phyloP scores from a whole-genome alignment of 257 asterid species.

The Penstemon barbatus region DNA sequence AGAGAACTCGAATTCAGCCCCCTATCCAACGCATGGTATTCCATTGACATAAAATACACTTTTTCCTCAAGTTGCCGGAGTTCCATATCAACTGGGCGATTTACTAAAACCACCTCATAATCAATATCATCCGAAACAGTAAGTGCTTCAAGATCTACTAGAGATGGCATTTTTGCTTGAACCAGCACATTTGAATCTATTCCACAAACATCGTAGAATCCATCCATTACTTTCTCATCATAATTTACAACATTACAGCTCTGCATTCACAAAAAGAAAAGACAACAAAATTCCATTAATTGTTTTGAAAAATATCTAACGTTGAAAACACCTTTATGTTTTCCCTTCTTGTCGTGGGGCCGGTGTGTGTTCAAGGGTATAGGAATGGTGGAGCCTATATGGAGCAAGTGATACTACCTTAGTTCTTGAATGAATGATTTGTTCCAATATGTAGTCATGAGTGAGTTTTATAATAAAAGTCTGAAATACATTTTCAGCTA shows the following conservation, averaged over 20 bases:
- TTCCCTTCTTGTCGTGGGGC: background rate
- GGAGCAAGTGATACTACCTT: slow-evolving; percentile 20
- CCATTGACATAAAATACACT: slow-evolving; percentile 59
- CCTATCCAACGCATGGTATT: slow-evolving; percentile 50
- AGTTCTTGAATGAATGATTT: background rate
- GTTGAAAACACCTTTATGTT: slow-evolving; percentile 2
- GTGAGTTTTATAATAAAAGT: background rate
- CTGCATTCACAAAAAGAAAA: slow-evolving; percentile 55
- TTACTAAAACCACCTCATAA: slow-evolving; percentile 80
- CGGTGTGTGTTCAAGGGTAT: background rate
- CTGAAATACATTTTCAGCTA: background rate
- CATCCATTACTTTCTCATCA: slow-evolving; percentile 86
- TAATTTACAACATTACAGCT: slow-evolving; percentile 78
- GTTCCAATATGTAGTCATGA: slow-evolving; percentile 1
- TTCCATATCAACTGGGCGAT: slow-evolving; percentile 65
- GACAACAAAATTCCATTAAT: slow-evolving; percentile 22
- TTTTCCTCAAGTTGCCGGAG: slow-evolving; percentile 83
- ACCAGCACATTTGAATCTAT: slow-evolving; percentile 54
- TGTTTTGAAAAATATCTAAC: background rate
- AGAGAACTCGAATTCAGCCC: slow-evolving; percentile 51
- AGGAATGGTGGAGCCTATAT: background rate
- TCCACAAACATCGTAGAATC: slow-evolving; percentile 91
- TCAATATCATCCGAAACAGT: slow-evolving; percentile 55
- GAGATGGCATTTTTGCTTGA: slow-evolving; percentile 74
- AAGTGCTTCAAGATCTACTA: slow-evolving; percentile 69